phyloP scores from a whole-genome alignment of 2,329 filamentous ascomycete genomes.

The Aspergillus sp. region DNA sequence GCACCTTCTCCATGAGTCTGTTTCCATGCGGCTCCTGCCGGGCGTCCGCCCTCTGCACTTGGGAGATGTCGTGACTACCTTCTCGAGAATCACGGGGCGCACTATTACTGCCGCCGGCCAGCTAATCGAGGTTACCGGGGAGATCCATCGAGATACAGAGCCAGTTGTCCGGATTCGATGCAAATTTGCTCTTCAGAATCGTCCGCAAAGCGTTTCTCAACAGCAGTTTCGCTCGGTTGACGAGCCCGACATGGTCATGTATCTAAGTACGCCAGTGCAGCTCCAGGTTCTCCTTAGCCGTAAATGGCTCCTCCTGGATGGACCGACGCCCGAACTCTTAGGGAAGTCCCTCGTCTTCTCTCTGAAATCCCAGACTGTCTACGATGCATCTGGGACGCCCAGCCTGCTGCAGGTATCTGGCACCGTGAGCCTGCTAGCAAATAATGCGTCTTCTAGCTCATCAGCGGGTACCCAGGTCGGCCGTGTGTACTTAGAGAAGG shows the following conservation, averaged over 20 bases:
- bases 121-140: slow-evolving; percentile 99
- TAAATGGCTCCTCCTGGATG: slow-evolving; percentile 89
- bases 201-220: too few species aligned
- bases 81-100: slow-evolving; percentile 91
- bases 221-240: slow-evolving; percentile 98
- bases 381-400: slow-evolving; percentile 90
- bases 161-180: too few species aligned
- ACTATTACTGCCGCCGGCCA: slow-evolving; percentile 97
- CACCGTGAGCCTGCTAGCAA: too few species aligned
- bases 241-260: slow-evolving; percentile 88
- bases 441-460: too few species aligned
- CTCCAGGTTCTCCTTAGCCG: slow-evolving; percentile 90
- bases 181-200: too few species aligned
- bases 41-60: slow-evolving; percentile 92
- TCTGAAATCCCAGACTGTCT: slow-evolving; percentile 79
- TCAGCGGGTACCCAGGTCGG: too few species aligned
- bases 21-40: slow-evolving; percentile 96
- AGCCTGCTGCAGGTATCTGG: slow-evolving; percentile 85
- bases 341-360: slow-evolving; percentile 94
- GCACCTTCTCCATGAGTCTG: slow-evolving; percentile 93
- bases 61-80: slow-evolving; percentile 84
- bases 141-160: slow-evolving; percentile 72
- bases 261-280: slow-evolving; percentile 78
- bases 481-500: too few species aligned
- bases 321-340: slow-evolving; percentile 75